Base-by-base conservation (phyloP, 2,329 filamentous ascomycete species). In the Cryphonectria japonica region DNA sequence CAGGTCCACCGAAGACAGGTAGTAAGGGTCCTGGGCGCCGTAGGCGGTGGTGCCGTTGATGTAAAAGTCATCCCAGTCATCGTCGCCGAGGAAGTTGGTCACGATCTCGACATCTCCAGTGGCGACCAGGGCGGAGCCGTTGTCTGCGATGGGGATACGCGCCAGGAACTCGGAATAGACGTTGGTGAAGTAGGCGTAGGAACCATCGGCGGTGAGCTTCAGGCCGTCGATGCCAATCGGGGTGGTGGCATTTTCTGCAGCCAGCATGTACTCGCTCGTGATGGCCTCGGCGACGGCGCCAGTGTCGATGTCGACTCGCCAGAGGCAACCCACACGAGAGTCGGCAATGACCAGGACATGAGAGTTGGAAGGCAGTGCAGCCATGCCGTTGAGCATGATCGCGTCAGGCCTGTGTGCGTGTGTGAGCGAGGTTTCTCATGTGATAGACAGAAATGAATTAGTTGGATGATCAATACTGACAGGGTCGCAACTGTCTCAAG, bases 131-230 rank as follows among this genome's bases (percentile, higher is more conserved):
- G 65, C 50, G 59, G 59, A 57, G 57, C 69, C 69, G 14, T 70
- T 46, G 29, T 67, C 65, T 8, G 69, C 67, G 52, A 73, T 69
- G 16, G 72, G 67, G 22, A 73, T 37, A 14, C 72, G 70, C 22
- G 52, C 70, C 29, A 73, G 67, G 50, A 66, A 63, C 41, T 60
- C 59, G 39, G 61, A 59, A 16, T n/a, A 64, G 5, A 69, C 66
- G 67, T 72, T 73, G 26, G 72, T 73, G 65, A 73, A 73, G 41
- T 73, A 72, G 3, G 61, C 72, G 39, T 73, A 72, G 1, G 63
- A 37, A 22, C 61, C 68, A 14, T 66, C 68, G n/a, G 41, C 64
- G 22, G 46, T 46, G 43, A 72, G n/a, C 50, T 72, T 73, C 34
- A 73, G 65, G 26, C 72, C 72, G 37, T 73, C 69, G 64, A 72